These are phyloP conservation scores for Melaleuca alternifolia DNA, from an alignment of 345 rosid species.

Conservation along the genomic window DNA sequence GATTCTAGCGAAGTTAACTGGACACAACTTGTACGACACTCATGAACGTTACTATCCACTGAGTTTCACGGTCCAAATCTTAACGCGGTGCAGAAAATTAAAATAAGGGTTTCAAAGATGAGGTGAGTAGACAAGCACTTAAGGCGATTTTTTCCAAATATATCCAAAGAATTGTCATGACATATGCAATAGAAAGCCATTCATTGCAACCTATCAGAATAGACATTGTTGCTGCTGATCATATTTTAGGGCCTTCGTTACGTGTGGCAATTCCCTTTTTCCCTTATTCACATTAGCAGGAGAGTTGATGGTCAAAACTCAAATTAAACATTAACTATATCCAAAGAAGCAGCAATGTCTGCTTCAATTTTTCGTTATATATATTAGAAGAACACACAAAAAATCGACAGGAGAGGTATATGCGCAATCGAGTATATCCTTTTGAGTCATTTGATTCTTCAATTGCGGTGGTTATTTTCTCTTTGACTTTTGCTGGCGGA, in stretches of 20 bases:
- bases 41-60: background rate
- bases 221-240: background rate
- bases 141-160: background rate
- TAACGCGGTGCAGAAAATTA: background rate
- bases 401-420: too few species aligned
- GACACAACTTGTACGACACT: background rate
- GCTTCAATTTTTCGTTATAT: too few species aligned
- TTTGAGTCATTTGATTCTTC: background rate
- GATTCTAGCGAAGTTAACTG: background rate
- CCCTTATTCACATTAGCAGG: background rate
- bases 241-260: background rate
- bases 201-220: background rate
- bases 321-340: too few species aligned
- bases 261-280: background rate
- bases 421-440: background rate
- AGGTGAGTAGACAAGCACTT: background rate
- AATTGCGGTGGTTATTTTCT: fast-evolving
- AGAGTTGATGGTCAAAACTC: too few species aligned
- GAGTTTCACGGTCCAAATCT: background rate
- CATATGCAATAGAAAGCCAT: background rate
- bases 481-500: too few species aligned
- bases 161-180: background rate
- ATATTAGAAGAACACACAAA: too few species aligned
- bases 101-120: background rate
- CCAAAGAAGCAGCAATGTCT: too few species aligned